Percentiles rank a stretch among this genome's conserved stretches.
These are phyloP conservation scores for Cokeromyces recurvatus DNA, from an alignment of 371 early-diverging fungal species.

Conservation along the genomic window DNA sequence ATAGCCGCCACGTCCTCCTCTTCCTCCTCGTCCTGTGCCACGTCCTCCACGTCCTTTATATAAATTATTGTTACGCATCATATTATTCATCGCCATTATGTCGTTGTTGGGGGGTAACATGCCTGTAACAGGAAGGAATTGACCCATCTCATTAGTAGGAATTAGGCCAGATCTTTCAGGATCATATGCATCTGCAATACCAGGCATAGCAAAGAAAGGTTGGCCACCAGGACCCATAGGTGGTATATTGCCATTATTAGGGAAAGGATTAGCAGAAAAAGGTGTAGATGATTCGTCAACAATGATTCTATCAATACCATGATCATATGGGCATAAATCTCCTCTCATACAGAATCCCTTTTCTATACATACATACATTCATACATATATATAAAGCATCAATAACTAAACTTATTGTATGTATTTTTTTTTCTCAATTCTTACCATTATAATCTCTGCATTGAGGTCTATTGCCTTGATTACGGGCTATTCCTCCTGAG, in stretches of 20 bases:
- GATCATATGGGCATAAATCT: conserved; percentile 77
- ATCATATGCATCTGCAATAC: conserved; percentile 37
- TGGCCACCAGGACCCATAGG: conserved; percentile 14
- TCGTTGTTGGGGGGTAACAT: conserved; percentile 8
- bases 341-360: conserved; percentile 81
- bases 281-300: conserved; percentile 52
- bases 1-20: conserved; percentile 28
- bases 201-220: conserved; percentile 20
- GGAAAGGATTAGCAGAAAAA: conserved; percentile 17
- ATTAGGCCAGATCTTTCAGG: conserved; percentile 42
- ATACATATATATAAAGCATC: too few species aligned
- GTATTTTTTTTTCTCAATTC: too few species aligned
- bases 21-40: conserved; percentile 25
- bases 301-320: conserved; percentile 71
- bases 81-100: conserved; percentile 6
- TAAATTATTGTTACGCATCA: conserved; percentile 6
- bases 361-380: conserved; percentile 24
- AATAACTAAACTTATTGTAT: too few species aligned
- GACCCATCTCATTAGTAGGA: conserved; percentile 6
- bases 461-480: conserved; percentile 32
- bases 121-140: neutral
- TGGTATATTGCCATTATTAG: conserved; percentile 17
- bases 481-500: conserved; percentile 21
- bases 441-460: conserved; percentile 79
- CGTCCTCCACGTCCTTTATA: conserved; percentile 11